A percentile compares a stretch with the other conserved stretches of the same genome.
Evolutionary conservation across 768 basidiomycete genomes (phyloP).

Genomic region (Cyclocybe aegerita): DNA sequence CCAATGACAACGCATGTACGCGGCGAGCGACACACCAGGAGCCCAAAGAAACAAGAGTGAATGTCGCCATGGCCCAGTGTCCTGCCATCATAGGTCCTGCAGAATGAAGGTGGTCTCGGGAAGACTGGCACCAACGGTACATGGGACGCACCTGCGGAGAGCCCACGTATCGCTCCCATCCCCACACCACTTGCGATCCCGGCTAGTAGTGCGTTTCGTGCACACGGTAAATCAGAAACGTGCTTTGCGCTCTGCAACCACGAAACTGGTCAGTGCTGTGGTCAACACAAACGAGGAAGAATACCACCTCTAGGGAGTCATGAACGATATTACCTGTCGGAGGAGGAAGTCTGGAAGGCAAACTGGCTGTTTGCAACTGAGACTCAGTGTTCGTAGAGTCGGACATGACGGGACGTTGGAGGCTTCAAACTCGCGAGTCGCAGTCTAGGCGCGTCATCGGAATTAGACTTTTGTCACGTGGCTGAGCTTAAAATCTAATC

Average conservation of each 20-base stretch:
- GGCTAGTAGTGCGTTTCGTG: constrained; percentile 68
- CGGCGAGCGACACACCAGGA: constrained; percentile 55
- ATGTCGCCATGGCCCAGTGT: constrained; percentile 81
- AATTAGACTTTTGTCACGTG: no score
- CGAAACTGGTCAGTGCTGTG: background rate
- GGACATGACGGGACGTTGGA: no score
- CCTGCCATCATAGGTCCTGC: constrained; percentile 65
- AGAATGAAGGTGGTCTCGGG: background rate
- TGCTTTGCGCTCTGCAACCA: constrained; percentile 50
- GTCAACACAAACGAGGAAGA: background rate
- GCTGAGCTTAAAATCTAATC: no score
- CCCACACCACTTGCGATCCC: constrained; percentile 82
- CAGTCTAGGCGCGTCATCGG: no score
- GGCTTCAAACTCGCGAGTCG: no score
- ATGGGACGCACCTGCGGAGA: constrained; percentile 56
- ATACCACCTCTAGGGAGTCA: constrained; percentile 34
- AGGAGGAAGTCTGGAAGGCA: constrained; percentile 35
- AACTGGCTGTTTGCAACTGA: constrained; percentile 13
- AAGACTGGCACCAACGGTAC: background rate
- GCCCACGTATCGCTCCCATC: constrained; percentile 70
- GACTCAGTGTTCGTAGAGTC: constrained; percentile 11
- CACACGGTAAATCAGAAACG: constrained; percentile 74
- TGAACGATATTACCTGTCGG: constrained; percentile 36
- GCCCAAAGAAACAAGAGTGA: constrained; percentile 61
- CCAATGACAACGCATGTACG: background rate